A percentile compares a stretch with the other conserved stretches of the same genome.
Evolutionary conservation across 805 yeast species (phyloP).

Genomic region (Candida fluviatilis): DNA sequence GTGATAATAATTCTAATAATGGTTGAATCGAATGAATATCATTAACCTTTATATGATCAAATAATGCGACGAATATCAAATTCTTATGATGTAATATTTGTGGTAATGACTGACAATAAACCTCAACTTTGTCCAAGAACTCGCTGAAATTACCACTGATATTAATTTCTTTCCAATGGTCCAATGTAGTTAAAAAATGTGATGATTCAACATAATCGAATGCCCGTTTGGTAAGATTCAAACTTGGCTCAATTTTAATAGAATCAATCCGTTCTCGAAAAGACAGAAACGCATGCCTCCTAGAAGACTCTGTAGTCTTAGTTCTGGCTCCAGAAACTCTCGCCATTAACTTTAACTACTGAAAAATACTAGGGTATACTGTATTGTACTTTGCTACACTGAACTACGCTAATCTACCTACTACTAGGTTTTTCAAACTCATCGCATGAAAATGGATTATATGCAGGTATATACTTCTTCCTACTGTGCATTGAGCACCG

Average conservation of each 20-base stretch:
- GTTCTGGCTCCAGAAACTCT: constrained; percentile 8
- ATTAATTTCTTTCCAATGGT: constrained; percentile 87
- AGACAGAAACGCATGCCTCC: constrained; percentile 61
- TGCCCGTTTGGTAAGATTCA: constrained; percentile 52
- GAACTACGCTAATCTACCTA: too few relatives aligned
- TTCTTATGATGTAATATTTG: constrained; percentile 71
- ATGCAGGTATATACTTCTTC: not conserved
- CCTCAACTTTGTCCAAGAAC: constrained; percentile 53
- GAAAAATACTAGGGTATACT: too few relatives aligned
- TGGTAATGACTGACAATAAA: constrained; percentile 65
- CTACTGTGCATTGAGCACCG: not conserved
- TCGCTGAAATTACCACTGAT: constrained; percentile 66
- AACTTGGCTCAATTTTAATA: constrained; percentile 72
- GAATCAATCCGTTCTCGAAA: constrained; percentile 83
- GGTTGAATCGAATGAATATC: constrained; percentile 79
- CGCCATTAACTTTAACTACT: constrained; percentile 5
- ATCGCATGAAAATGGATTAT: not conserved
- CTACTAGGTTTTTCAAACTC: not conserved
- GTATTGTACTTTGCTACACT: too few relatives aligned
- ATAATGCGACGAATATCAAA: constrained; percentile 50
- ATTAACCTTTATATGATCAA: constrained; percentile 43
- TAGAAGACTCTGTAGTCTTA: constrained; percentile 51
- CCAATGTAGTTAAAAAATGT: constrained; percentile 71
- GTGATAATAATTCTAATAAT: constrained; percentile 68
- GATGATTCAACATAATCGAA: constrained; percentile 73